phyloP scores from a whole-genome alignment of 192 early-diverging fungal genomes.

The Linnemannia exigua region DNA sequence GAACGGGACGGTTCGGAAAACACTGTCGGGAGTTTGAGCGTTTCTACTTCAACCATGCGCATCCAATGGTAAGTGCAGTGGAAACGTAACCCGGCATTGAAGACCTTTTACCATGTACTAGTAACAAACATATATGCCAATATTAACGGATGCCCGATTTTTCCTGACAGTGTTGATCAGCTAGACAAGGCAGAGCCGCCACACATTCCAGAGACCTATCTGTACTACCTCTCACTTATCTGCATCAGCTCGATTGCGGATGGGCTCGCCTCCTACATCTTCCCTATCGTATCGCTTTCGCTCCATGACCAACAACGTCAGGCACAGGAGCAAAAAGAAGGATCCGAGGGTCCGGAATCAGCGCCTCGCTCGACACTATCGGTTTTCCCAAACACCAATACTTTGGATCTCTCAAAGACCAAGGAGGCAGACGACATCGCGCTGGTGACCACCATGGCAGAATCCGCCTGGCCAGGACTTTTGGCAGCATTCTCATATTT shows the following conservation, averaged over 20 bases:
- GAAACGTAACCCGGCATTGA: background rate
- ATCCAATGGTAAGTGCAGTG: slow-evolving; percentile 72
- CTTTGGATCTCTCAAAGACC: slow-evolving; percentile 38
- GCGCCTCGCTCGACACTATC: background rate
- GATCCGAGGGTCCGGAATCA: slow-evolving; percentile 8
- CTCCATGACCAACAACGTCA: slow-evolving; percentile 50
- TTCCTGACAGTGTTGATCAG: slow-evolving; percentile 78
- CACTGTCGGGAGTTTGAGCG: slow-evolving; percentile 60
- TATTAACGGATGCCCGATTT: background rate
- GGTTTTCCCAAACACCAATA: slow-evolving; percentile 48
- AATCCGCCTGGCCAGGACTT: slow-evolving; percentile 84
- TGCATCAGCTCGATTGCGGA: slow-evolving; percentile 81
- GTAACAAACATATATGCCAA: background rate
- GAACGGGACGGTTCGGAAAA: slow-evolving; percentile 26
- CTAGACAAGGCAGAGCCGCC: slow-evolving; percentile 96
- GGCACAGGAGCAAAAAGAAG: slow-evolving; percentile 31
- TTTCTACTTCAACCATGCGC: slow-evolving; percentile 70
- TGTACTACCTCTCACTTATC: slow-evolving; percentile 83
- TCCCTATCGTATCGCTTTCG: slow-evolving; percentile 69
- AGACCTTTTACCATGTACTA: background rate
- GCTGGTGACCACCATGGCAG: slow-evolving; percentile 82
- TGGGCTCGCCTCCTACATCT: slow-evolving; percentile 72
- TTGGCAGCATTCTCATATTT: slow-evolving; percentile 84
- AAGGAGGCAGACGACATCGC: slow-evolving; percentile 61
- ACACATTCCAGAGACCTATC: slow-evolving; percentile 88